Base-by-base conservation (phyloP, 1,139 yeast genomes). In the Candida labiduridarum region DNA sequence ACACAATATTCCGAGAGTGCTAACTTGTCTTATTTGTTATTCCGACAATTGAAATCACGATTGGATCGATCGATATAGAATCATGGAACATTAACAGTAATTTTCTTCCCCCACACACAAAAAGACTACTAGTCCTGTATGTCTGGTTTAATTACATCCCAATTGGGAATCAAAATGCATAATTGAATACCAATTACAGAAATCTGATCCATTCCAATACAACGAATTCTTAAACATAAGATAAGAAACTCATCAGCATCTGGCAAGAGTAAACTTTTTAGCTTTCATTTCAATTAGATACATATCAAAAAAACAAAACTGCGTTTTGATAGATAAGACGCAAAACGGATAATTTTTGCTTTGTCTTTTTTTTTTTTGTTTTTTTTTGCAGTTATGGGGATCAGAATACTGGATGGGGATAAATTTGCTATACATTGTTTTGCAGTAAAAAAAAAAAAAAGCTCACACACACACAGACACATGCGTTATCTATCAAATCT, bases 401-500 rank as follows among this genome's bases (percentile, higher is more conserved):
- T 44, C 41, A 12, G 16, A 14, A 35, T 15, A 35, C 46, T 44
- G 12, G 16, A 44, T 27, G 7, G 8, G 46, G 46, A 14, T 33
- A 31, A 34, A 22, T 27, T 40, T 29, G 18, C 34, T 3, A 25
- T 40, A 40, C 34, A 27, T 40, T 39, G 31, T 2, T 27, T 27
- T 38, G 41, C 41, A 38, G 30, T 38, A 12, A 19, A 19, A 19
- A 19, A 19, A 19, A 19, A 19, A 19, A 19, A 19, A 19, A 19
- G 22, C 3, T 34, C 18, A 19, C 3, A 19, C 3, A 19, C 22
- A 3, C 4, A 19, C 4, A 19, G 4, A 19, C 22, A 19, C 14
- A 7, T n/a, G 6, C 9, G 35, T 44, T 44, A 44, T 38, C 42
- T 44, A 44, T 44, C 42, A 38, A 44, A 29, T 44, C 47, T 44